Evolutionary conservation across 495 filamentous ascomycete genomes (phyloP).

Genomic region (Podospora conica): DNA sequence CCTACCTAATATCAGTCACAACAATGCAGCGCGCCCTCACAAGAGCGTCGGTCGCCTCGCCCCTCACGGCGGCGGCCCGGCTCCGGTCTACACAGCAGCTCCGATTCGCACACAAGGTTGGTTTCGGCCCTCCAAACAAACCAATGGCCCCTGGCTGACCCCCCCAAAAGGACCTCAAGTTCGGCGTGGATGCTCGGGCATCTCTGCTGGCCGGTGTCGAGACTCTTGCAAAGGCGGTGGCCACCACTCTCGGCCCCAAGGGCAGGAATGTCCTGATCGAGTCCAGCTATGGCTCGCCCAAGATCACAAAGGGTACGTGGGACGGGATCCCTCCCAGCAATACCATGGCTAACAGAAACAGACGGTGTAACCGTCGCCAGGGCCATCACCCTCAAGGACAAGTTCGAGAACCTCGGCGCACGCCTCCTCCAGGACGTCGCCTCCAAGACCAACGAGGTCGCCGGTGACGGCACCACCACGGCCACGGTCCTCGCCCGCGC

Average conservation of each 20-base stretch:
- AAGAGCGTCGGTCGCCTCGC: constrained; percentile 63
- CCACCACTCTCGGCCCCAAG: constrained; percentile 95
- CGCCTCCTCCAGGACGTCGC: constrained; percentile 95
- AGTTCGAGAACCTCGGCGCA: constrained; percentile 98
- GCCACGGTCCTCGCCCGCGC: constrained; percentile 94
- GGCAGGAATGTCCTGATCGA: constrained; percentile 97
- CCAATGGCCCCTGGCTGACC: constrained; percentile 10
- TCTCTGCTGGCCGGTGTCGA: constrained; percentile 89
- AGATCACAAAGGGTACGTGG: constrained; percentile 92
- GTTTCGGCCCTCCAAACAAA: constrained; percentile 25
- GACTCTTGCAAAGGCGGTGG: constrained; percentile 91
- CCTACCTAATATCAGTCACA: constrained; percentile 13
- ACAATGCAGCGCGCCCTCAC: constrained; percentile 45
- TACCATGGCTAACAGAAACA: constrained; percentile 31
- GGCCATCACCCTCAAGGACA: constrained; percentile 91
- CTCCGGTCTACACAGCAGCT: constrained; percentile 73
- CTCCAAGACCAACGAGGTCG: constrained; percentile 97
- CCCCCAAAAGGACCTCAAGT: constrained; percentile 77
- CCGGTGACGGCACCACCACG: constrained; percentile 96
- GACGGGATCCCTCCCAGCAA: neutral
- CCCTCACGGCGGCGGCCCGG: constrained; percentile 43
- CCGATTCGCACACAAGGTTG: constrained; percentile 90
- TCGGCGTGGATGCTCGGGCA: constrained; percentile 90
- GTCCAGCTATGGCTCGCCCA: constrained; percentile 94
- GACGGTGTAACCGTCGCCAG: constrained; percentile 93